Evolutionary conservation across 1,139 yeast genomes (phyloP).

Genomic region (Suhomyces maxii): DNA sequence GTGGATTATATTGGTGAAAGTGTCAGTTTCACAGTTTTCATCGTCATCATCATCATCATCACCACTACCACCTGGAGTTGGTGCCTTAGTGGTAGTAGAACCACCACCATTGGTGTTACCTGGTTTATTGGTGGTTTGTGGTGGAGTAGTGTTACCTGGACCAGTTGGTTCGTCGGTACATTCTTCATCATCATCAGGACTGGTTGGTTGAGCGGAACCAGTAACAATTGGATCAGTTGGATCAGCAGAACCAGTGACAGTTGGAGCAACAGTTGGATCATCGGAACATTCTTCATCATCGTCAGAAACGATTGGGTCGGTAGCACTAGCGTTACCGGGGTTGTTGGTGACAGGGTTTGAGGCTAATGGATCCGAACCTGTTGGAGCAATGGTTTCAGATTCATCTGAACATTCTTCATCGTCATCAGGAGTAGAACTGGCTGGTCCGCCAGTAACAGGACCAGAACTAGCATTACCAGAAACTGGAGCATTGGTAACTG

Average conservation of each 20-base stretch:
- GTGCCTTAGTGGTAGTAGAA: neutral
- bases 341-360: conserved; percentile 2
- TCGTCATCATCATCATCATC: conserved; percentile 18
- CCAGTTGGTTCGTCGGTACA: conserved; percentile 1
- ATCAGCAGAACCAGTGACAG: neutral
- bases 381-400: neutral
- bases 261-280: neutral
- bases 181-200: conserved; percentile 1
- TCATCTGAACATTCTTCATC: conserved; percentile 13
- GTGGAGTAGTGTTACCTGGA: neutral
- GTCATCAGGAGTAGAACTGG: conserved; percentile 8
- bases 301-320: neutral
- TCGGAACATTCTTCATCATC: conserved; percentile 9
- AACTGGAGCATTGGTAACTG: conserved; percentile 2
- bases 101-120: neutral
- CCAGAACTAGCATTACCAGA: neutral
- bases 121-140: neutral
- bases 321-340: neutral
- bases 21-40: conserved; percentile 12
- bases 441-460: conserved; percentile 2
- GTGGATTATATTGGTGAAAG: neutral
- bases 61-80: neutral
- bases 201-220: neutral
- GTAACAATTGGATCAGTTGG: neutral
- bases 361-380: conserved; percentile 3